Evolutionary conservation across 345 rosid genomes (phyloP), one percentile per base, ranked within the genome.

Genomic region (Chamaenerion angustifolium): DNA sequence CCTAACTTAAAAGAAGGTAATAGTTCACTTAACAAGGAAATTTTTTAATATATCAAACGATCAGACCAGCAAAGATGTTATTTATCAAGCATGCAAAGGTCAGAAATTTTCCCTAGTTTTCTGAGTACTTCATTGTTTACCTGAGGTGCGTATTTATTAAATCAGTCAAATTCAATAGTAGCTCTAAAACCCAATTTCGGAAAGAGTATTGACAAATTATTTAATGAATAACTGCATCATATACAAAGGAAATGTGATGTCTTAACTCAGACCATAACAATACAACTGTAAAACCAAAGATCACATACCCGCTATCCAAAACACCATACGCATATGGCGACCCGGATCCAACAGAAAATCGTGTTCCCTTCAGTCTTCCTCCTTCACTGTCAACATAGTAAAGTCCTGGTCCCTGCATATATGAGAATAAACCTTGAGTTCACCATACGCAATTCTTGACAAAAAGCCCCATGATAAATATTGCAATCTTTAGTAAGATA

Each of bases 281-380:
- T 11, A 15, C 35, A 43, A 37, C 8, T 41, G n/a, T 12, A 58
- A 23, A 27, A 46, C 35, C 16, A 45, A 46, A 56, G 43, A 40
- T 12, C 13, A 46, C 61, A 58, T 78, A 93, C 99, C 97, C 97
- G 60, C 77, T 82, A 58, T 93, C 99, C 10, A 93, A 74, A 16
- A 93, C 94, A 63, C 99, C 99, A 52, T 93, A 93, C 19, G 97
- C 99, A 62, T 93, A 93, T 12, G 99, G 99, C 43, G 99, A 93
- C 66, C 99, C 99, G 51, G 99, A 93, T 58, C 97, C 99, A 43
- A 88, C 99, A n/a, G 99, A 93, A 64, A 93, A 93, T 40, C 89
- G 76, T 51, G 74, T 76, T 66, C 99, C 97, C 61, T 93, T 93
- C 66, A 88, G 66, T 72, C 99, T 77, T 71, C 97, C 97, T 46